These are phyloP conservation scores for Solanum lycopersicoides DNA, from an alignment of 257 asterid species.

Conservation along the genomic window DNA sequence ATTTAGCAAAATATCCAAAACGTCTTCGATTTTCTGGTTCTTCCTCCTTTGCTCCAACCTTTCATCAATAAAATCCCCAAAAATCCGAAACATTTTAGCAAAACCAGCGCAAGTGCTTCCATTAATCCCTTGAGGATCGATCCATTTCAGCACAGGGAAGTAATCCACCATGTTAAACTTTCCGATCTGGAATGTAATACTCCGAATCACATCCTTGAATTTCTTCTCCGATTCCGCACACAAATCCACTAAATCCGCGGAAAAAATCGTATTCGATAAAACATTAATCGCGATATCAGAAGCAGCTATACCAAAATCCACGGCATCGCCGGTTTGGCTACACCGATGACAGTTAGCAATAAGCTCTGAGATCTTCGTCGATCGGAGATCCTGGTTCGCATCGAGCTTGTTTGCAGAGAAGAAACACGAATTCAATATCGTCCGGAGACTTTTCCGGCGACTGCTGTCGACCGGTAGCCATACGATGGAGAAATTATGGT, in stretches of 20 bases:
- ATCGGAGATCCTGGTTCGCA: slow-evolving; percentile 43
- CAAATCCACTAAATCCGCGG: slow-evolving; percentile 43
- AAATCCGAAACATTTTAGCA: slow-evolving; percentile 18
- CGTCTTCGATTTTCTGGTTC: background rate
- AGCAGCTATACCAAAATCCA: slow-evolving; percentile 44
- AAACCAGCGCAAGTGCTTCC: slow-evolving; percentile 26
- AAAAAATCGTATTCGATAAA: slow-evolving; percentile 39
- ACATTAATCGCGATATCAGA: slow-evolving; percentile 41
- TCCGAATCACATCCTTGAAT: slow-evolving; percentile 28
- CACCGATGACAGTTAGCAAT: slow-evolving; percentile 28
- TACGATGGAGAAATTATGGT: slow-evolving; percentile 44
- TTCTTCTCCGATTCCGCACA: slow-evolving; percentile 42
- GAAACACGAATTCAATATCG: slow-evolving; percentile 41
- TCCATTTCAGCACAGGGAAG: slow-evolving; percentile 25
- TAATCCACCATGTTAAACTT: slow-evolving; percentile 19
- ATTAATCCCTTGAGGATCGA: slow-evolving; percentile 58
- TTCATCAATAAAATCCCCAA: slow-evolving; percentile 32
- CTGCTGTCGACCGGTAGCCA: slow-evolving; percentile 51
- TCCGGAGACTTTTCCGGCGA: slow-evolving; percentile 61
- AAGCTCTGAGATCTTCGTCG: slow-evolving; percentile 41
- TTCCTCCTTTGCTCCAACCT: slow-evolving; percentile 17
- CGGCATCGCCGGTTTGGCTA: slow-evolving; percentile 30
- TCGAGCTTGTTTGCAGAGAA: slow-evolving; percentile 58
- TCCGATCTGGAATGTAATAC: background rate
- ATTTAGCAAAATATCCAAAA: background rate